Evolutionary conservation across 495 filamentous ascomycete species (phyloP).

Genomic region (Neurospora sp.): DNA sequence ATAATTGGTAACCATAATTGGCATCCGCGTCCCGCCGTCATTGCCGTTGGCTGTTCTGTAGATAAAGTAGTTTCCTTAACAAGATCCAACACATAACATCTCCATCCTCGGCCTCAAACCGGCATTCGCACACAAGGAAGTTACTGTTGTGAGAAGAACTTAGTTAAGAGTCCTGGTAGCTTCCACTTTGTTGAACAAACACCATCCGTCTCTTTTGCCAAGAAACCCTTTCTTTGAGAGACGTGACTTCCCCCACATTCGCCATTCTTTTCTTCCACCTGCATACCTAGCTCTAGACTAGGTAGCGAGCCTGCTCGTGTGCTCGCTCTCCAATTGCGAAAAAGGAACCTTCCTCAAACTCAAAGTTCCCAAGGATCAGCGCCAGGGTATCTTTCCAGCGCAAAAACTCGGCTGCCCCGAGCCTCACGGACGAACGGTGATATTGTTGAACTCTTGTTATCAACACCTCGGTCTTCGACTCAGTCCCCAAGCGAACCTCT

Average conservation of each 20-base stretch:
- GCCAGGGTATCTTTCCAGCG: neutral
- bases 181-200: neutral
- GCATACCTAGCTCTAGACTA: neutral
- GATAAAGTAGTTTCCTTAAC: neutral
- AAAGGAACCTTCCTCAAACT: neutral
- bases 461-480: neutral
- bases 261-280: neutral
- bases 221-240: neutral
- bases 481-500: neutral
- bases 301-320: neutral
- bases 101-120: neutral
- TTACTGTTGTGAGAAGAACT: neutral
- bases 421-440: neutral
- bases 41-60: neutral
- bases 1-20: neutral
- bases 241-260: neutral
- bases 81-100: neutral
- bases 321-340: neutral
- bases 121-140: neutral
- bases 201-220: neutral
- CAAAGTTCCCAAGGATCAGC: neutral
- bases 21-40: neutral
- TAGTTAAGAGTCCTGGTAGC: neutral
- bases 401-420: neutral
- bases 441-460: neutral